phyloP scores from a whole-genome alignment of 257 asterid species.

The Asclepias syriaca region DNA sequence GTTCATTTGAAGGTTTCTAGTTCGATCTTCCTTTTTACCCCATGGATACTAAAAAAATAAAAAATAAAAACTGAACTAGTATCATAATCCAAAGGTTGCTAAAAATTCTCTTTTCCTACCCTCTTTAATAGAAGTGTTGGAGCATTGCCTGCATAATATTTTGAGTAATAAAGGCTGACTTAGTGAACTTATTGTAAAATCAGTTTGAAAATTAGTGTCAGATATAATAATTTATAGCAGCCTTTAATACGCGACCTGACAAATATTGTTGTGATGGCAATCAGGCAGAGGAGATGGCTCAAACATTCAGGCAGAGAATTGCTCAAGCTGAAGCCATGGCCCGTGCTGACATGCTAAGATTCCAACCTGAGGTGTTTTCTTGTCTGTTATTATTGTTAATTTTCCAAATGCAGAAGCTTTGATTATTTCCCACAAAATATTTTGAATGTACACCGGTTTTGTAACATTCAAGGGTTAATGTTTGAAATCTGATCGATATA shows the following conservation, averaged over 20 bases:
- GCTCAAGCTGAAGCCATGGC: slow-evolving; percentile 99
- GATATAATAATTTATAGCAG: neutral
- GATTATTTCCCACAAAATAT: neutral
- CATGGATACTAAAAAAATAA: neutral
- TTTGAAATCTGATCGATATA: neutral
- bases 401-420: neutral
- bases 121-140: neutral
- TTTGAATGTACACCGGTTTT: neutral
- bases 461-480: neutral
- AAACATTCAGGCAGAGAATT: slow-evolving; percentile 97
- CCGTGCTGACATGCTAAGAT: slow-evolving; percentile 95
- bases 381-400: neutral
- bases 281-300: slow-evolving; percentile 99
- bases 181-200: neutral
- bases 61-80: neutral
- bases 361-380: slow-evolving; percentile 88
- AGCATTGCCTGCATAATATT: neutral
- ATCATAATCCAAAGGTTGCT: neutral
- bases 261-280: slow-evolving; percentile 10
- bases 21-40: neutral
- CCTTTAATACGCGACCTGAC: neutral
- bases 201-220: neutral
- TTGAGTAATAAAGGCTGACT: neutral
- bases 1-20: neutral
- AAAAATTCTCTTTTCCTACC: neutral